phyloP scores from a whole-genome alignment of 768 basidiomycete species.

The Russula lepida region DNA sequence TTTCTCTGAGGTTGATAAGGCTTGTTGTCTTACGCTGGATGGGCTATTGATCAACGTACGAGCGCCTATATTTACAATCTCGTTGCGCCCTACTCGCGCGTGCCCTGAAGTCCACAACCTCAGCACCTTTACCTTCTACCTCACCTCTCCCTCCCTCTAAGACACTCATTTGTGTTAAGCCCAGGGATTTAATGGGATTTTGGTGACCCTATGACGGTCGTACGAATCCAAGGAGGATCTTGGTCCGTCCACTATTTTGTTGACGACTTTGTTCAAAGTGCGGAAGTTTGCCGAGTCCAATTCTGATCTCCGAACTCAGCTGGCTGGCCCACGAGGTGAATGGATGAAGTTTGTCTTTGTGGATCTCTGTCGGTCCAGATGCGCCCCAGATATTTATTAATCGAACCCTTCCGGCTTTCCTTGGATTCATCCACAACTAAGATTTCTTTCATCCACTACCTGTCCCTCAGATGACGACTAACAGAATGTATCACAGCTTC shows the following conservation, averaged over 20 bases:
- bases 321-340: conserved; percentile 3
- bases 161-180: neutral
- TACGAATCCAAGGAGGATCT: neutral
- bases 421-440: conserved; percentile 8
- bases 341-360: conserved; percentile 9
- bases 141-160: neutral
- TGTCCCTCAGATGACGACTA: neutral
- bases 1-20: neutral
- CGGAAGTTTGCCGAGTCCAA: conserved; percentile 5
- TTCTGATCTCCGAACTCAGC: conserved; percentile 15
- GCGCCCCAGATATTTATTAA: conserved; percentile 8
- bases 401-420: neutral
- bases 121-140: neutral
- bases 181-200: neutral
- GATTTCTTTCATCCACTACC: neutral
- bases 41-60: neutral
- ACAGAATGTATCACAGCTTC: neutral
- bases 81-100: neutral
- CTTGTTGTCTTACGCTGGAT: neutral
- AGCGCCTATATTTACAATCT: conserved; percentile 1
- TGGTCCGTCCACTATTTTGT: neutral
- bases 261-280: conserved; percentile 15
- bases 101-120: neutral
- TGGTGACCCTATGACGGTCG: neutral
- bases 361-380: conserved; percentile 6